These are phyloP conservation scores for Gossypium davidsonii DNA, from an alignment of 441 rosid genomes.

Conservation along the genomic window DNA sequence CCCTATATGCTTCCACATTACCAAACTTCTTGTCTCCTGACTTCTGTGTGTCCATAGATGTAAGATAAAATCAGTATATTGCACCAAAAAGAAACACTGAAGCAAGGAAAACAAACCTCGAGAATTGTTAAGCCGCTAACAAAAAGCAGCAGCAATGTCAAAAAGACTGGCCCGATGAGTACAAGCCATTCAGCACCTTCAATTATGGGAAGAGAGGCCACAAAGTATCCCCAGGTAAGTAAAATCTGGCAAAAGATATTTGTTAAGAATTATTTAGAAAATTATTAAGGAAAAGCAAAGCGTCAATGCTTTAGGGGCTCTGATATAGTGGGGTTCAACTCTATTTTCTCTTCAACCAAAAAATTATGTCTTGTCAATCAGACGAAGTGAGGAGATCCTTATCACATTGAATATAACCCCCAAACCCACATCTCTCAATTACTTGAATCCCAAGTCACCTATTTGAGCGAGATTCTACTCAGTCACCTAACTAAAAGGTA, in stretches of 20 bases:
- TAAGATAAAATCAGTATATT: conserved; percentile 16
- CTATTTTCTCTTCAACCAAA: background rate
- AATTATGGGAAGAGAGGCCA: conserved; percentile 66
- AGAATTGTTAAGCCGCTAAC: conserved; percentile 87
- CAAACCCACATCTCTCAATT: background rate
- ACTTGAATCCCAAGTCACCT: background rate
- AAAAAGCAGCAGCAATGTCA: conserved; percentile 75
- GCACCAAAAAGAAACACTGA: background rate
- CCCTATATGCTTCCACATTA: conserved; percentile 48
- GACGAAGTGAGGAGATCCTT: background rate
- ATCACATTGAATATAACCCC: background rate
- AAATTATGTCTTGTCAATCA: background rate
- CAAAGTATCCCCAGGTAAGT: conserved; percentile 82
- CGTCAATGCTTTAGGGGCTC: background rate
- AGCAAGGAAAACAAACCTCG: conserved; percentile 48
- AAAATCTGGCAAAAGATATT: conserved; percentile 44
- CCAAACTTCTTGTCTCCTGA: conserved; percentile 83
- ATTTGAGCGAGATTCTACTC: conserved; percentile 1
- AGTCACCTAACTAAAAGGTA: background rate
- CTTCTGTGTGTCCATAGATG: conserved; percentile 35
- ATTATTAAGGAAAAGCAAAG: background rate
- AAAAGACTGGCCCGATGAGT: conserved; percentile 70
- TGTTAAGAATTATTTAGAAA: background rate
- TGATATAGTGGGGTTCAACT: background rate
- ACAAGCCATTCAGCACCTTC: conserved; percentile 75